Conservation (phyloP, 2,329 filamentous ascomycete species). For the Diaporthe vexans region DNA sequence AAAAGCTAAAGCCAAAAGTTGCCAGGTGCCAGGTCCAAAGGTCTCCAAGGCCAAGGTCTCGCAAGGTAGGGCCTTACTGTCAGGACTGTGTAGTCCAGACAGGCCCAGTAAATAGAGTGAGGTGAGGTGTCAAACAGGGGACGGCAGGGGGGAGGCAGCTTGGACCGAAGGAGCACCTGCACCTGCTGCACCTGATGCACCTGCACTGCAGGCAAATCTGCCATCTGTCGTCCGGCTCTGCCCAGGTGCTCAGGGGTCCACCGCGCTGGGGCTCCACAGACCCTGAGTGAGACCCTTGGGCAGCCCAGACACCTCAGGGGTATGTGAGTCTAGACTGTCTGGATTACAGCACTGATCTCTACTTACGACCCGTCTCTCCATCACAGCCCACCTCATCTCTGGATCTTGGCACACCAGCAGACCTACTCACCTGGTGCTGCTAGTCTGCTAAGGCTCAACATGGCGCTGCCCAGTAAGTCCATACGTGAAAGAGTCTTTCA, state of each 20-base stretch:
- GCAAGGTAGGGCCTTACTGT: background rate
- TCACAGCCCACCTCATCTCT: background rate
- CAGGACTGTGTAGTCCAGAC: no score
- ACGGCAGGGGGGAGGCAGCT: slow-evolving; percentile 25
- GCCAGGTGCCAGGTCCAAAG: background rate
- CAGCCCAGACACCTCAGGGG: slow-evolving; percentile 14
- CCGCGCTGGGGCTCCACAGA: slow-evolving; percentile 2
- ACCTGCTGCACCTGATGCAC: slow-evolving; percentile 4
- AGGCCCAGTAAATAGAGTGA: slow-evolving; percentile 21
- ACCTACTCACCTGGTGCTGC: background rate
- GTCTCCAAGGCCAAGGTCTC: slow-evolving; percentile 6
- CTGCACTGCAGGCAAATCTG: slow-evolving; percentile 14
- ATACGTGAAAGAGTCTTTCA: background rate
- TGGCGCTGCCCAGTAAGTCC: slow-evolving; percentile 21
- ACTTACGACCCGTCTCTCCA: background rate
- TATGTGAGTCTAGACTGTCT: background rate
- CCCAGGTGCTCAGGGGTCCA: slow-evolving; percentile 20
- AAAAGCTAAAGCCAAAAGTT: slow-evolving; percentile 14
- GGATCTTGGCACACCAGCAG: background rate
- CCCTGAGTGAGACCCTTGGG: slow-evolving; percentile 4
- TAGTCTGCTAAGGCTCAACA: background rate
- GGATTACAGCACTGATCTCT: background rate
- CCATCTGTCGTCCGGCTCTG: slow-evolving; percentile 27
- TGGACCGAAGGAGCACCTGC: background rate
- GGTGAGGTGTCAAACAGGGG: slow-evolving; percentile 30